phyloP scores from a whole-genome alignment of 2,329 filamentous ascomycete species.

The Scedosporium aurantiacum region DNA sequence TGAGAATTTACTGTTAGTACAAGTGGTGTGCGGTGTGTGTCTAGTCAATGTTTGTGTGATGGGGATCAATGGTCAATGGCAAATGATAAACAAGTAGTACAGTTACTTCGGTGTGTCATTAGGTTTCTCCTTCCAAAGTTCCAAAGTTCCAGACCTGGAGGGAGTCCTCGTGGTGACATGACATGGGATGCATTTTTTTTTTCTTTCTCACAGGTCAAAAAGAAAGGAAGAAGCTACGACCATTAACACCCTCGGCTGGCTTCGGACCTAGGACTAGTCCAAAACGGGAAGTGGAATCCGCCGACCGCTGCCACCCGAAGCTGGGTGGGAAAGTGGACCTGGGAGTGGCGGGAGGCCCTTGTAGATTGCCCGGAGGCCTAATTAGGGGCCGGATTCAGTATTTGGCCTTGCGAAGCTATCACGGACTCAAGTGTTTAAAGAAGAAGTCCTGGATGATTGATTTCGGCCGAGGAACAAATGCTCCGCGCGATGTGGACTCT shows the following conservation, averaged over 20 bases:
- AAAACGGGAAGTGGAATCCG: background rate
- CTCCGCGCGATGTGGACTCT: background rate
- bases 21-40: background rate
- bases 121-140: too few relatives aligned
- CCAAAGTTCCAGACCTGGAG: too few relatives aligned
- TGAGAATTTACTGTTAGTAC: background rate
- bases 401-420: background rate
- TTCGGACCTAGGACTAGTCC: constrained; percentile 3
- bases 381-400: background rate
- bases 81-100: too few relatives aligned
- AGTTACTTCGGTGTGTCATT: too few relatives aligned
- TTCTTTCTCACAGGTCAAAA: background rate
- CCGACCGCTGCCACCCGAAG: background rate
- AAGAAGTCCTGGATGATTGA: too few relatives aligned
- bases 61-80: too few relatives aligned
- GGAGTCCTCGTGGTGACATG: background rate
- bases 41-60: too few relatives aligned
- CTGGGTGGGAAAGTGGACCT: background rate
- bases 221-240: background rate
- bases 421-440: too few relatives aligned
- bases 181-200: background rate
- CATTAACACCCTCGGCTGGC: background rate
- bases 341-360: background rate
- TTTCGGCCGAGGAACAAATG: too few relatives aligned
- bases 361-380: too few relatives aligned